Evolutionary conservation across 2,329 filamentous ascomycete species (phyloP).

Genomic region (Monosporascus ibericus): DNA sequence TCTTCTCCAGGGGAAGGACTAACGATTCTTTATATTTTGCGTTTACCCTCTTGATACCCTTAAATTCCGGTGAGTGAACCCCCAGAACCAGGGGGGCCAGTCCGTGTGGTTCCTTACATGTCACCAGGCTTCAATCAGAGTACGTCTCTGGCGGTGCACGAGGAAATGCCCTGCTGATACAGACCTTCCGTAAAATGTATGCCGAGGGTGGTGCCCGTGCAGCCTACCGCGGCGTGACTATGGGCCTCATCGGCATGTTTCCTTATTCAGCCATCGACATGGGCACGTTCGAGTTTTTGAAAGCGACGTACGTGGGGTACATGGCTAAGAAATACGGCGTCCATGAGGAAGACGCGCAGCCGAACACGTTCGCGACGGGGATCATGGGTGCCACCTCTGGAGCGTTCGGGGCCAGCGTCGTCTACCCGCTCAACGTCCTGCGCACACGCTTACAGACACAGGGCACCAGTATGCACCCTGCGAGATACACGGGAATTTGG

Average conservation of each 20-base stretch:
- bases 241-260: constrained; percentile 94
- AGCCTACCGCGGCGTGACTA: constrained; percentile 87
- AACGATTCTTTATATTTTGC: constrained; percentile 54
- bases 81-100: background rate
- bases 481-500: constrained; percentile 84
- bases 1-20: constrained; percentile 9
- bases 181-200: constrained; percentile 85
- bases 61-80: background rate
- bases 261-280: constrained; percentile 96
- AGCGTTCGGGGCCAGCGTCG: constrained; percentile 84
- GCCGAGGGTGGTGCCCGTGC: constrained; percentile 64
- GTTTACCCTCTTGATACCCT: constrained; percentile 91
- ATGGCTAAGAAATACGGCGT: constrained; percentile 64
- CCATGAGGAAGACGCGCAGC: constrained; percentile 76
- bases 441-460: constrained; percentile 90
- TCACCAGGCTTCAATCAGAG: constrained; percentile 85
- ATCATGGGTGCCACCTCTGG: constrained; percentile 87
- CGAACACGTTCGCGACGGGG: constrained; percentile 78
- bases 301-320: constrained; percentile 63
- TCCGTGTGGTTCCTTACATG: constrained; percentile 10
- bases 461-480: constrained; percentile 84
- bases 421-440: constrained; percentile 92
- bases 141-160: constrained; percentile 79
- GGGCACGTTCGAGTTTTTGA: constrained; percentile 89
- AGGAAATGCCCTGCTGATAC: constrained; percentile 75